A percentile compares a stretch with the other conserved stretches of the same genome.
phyloP scores from a whole-genome alignment of 257 asterid genomes.

The Craterostigma plantagineum region DNA sequence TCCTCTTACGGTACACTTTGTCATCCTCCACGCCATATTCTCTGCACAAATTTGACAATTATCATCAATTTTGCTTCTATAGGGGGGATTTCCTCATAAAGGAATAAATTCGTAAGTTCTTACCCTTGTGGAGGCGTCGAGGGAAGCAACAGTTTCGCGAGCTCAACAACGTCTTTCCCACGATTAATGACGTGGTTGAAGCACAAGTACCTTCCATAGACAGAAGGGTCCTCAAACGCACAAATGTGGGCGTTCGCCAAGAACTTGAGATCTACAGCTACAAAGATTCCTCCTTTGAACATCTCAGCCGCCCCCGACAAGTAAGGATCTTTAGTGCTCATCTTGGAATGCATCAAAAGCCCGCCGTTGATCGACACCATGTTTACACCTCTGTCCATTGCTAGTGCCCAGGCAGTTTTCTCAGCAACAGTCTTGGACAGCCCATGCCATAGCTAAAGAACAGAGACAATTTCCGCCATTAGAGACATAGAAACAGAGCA shows the following conservation, averaged over 20 bases:
- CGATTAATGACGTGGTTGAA: constrained; percentile 44
- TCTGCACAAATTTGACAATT: constrained; percentile 1
- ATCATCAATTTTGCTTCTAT: not conserved
- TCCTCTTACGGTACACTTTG: constrained; percentile 41
- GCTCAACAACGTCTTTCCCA: constrained; percentile 34
- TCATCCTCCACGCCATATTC: constrained; percentile 29
- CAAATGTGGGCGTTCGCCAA: constrained; percentile 69
- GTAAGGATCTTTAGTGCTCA: constrained; percentile 61
- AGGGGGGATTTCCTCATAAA: not conserved
- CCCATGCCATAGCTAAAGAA: constrained; percentile 75
- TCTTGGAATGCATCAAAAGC: constrained; percentile 36
- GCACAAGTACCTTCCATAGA: constrained; percentile 80
- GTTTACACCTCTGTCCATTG: constrained; percentile 84
- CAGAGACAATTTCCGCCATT: no score
- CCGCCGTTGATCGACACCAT: constrained; percentile 78
- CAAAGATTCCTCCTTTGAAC: constrained; percentile 72
- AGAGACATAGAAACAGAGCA: not conserved
- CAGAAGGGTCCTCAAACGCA: constrained; percentile 57
- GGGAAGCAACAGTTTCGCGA: constrained; percentile 30
- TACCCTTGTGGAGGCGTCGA: constrained; percentile 12
- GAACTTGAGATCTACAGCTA: constrained; percentile 61
- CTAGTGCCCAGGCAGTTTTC: constrained; percentile 88
- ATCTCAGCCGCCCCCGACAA: constrained; percentile 76
- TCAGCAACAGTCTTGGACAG: constrained; percentile 72
- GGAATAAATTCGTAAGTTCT: constrained; percentile 5